Evolutionary conservation across 1,284 basidiomycete species (phyloP), one percentile per base, ranked within the genome.

Genomic region (Mixia osmundae): DNA sequence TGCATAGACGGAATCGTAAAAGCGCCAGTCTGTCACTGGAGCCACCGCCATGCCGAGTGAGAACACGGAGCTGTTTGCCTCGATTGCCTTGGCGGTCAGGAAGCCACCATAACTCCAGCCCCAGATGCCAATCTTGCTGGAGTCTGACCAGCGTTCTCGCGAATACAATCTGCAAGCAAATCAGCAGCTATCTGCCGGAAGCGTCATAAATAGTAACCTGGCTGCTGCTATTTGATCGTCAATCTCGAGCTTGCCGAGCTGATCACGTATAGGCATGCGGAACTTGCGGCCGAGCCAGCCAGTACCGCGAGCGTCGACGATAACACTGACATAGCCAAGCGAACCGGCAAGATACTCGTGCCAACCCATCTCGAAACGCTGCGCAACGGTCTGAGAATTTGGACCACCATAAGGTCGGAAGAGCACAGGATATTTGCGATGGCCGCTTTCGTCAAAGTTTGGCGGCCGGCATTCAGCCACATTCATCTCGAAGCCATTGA

Each of bases 101-200:
- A 80, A 94, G 0, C 85, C 85, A 9, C 85, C 85, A 49, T 85
- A 89, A 10, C 76, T 80, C 80, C 83, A 91, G 31, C 83, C 83
- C 80, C 82, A 89, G 25, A 95, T 72, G 0, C 87, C 89, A 29
- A 94, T 77, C 30, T 80, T 63, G 50, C 66, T 69, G 27, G 69
- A 62, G 54, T 87, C 82, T n/a, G 63, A 52, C n/a, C n/a, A n/a
- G n/a, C n/a, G n/a, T n/a, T n/a, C n/a, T n/a, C n/a, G n/a, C n/a
- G n/a, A n/a, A 43, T 60, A 64, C n/a, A 42, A 41, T 40, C 51
- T 47, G 45, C 55, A 54, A 12, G 52, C 52, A 50, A 57, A 55
- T 34, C 57, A 54, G 23, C 52, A 44, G 2, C 9, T 15, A 7
- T 18, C 15, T 25, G 11, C 27, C 10, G 18, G 14, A 8, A 30